phyloP scores from a whole-genome alignment of 176 grass and related monocot genomes.

The Areca catechu region DNA sequence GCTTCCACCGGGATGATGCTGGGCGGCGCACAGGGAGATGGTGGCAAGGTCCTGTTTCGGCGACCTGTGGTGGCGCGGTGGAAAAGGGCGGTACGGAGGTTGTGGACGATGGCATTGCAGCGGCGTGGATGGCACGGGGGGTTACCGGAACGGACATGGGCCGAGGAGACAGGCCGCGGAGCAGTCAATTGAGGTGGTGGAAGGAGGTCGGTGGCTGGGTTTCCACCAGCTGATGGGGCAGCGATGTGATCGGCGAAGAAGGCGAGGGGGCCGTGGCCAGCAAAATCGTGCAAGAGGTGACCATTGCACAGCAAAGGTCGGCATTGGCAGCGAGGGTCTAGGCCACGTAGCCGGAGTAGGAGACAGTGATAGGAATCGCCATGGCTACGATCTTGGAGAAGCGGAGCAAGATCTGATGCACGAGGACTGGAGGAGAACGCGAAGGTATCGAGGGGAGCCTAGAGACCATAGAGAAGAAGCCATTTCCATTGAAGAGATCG shows the following conservation, averaged over 20 bases:
- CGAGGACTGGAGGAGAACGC: conserved; percentile 10
- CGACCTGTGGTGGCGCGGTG: too few species aligned
- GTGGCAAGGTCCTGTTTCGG: too few species aligned
- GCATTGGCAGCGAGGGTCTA: conserved; percentile 53
- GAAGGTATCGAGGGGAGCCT: neutral
- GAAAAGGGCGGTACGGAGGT: too few species aligned
- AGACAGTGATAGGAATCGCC: conserved; percentile 87
- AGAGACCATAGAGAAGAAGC: conserved; percentile 3
- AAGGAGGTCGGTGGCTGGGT: too few species aligned
- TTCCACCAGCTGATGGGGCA: too few species aligned
- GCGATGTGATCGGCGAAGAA: conserved; percentile 37
- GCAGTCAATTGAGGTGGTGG: too few species aligned
- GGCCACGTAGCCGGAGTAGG: conserved; percentile 76
- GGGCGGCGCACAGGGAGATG: too few species aligned
- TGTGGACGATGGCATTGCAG: too few species aligned
- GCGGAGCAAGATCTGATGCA: conserved; percentile 28
- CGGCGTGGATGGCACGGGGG: too few species aligned
- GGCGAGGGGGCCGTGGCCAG: conserved; percentile 27
- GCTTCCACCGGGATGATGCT: too few species aligned
- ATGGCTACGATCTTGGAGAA: conserved; percentile 37
- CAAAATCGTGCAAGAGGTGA: conserved; percentile 42
- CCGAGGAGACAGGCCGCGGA: too few species aligned
- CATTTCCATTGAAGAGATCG: conserved; percentile 9
- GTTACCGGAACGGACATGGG: too few species aligned
- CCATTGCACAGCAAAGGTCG: conserved; percentile 42